Evolutionary conservation across 2,329 filamentous ascomycete species (phyloP), one percentile per base, ranked within the genome.

Genomic region (Colletotrichum simmondsii): DNA sequence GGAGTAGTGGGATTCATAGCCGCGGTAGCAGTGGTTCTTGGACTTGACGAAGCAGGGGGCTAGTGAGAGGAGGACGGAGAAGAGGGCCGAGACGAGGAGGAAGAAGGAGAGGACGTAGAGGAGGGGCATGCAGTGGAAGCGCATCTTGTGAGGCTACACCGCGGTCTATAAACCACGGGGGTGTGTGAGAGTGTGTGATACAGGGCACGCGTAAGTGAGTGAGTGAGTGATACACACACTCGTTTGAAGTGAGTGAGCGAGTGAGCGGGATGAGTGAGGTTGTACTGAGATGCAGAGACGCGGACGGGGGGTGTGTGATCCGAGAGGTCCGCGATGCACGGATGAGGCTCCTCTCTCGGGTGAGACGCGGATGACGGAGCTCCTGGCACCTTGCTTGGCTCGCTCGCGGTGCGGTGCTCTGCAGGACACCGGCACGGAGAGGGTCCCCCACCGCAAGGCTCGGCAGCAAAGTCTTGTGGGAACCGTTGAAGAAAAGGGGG

Each of bases 1-100:
- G 62, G 85, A 86, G 76, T 78, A 86, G 26, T 76, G 72, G 46
- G 81, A 83, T 24, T 70, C 57, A 76, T 81, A 83, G 71, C 79
- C 80, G 71, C 77, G 76, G 75, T 82, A 82, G 73, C 79, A 80
- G 61, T 75, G 74, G 63, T 69, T 71, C 28, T 71, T 65, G 35
- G 65, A 66, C 30, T 74, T 71, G 65, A 77, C 71, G 68, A 76
- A 72, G 73, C 78, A 80, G 1, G 77, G 75, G 1, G 74, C 67
- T 19, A 79, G 68, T 35, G 74, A 72, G 53, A 79, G 69, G 37
- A 81, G 76, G 49, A 72, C 63, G 67, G 74, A 76, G 53, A 79
- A 76, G 61, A 79, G 74, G 30, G 73, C 52, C 22, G 68, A 74
- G 4, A 77, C 74, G 56, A 75, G 66, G 65, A 76, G 4, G 68